A percentile compares a stretch with the other conserved stretches of the same genome.
These are phyloP conservation scores for Citrus australasica DNA, from an alignment of 345 rosid species.

Conservation along the genomic window DNA sequence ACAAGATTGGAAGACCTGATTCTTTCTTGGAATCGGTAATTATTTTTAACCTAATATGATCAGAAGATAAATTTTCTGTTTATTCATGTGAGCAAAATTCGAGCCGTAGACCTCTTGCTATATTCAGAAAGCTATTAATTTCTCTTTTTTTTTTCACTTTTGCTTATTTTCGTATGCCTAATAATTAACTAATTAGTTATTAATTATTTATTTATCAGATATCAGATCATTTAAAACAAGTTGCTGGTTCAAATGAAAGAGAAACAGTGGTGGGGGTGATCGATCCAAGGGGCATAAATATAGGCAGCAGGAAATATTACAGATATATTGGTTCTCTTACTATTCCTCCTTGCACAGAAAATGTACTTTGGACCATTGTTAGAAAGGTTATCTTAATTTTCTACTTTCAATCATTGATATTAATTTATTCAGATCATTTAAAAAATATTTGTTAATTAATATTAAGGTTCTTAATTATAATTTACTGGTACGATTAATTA, in stretches of 20 bases:
- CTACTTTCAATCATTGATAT: not conserved
- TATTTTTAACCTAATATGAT: too few species aligned
- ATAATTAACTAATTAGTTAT: too few species aligned
- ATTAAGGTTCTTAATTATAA: too few species aligned
- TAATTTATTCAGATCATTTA: not conserved
- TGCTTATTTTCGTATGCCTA: not conserved
- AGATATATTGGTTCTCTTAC: conserved; percentile 91
- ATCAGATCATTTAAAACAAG: conserved; percentile 26
- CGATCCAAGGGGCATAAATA: conserved; percentile 47
- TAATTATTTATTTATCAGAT: conserved; percentile 29
- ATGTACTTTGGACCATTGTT: conserved; percentile 67
- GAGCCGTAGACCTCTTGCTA: too few species aligned
- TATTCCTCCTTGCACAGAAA: conserved; percentile 76
- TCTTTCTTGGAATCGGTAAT: conserved; percentile 58
- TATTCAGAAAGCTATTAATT: not conserved
- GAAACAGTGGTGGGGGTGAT: conserved; percentile 40
- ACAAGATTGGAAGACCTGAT: conserved; percentile 64
- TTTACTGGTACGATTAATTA: not conserved
- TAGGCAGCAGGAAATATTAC: conserved; percentile 62
- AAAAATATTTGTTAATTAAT: not conserved
- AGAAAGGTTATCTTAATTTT: conserved; percentile 37
- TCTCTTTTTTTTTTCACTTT: too few species aligned
- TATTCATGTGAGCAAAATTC: too few species aligned
- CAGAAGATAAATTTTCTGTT: too few species aligned
- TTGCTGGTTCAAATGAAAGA: conserved; percentile 24